phyloP scores from a whole-genome alignment of 805 yeast genomes.

The Candida piceae region DNA sequence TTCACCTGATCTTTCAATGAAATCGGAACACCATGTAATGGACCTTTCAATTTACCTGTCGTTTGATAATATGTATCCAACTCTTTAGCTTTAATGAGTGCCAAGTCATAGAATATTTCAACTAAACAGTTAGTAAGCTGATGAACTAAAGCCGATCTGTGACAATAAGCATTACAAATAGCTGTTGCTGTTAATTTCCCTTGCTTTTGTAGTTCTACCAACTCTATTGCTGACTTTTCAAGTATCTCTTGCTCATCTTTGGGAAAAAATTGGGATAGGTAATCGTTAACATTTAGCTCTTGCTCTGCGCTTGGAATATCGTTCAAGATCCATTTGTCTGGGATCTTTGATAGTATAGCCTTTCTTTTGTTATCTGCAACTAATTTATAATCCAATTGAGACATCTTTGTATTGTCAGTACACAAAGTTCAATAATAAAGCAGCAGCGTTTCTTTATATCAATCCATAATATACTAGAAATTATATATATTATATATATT shows the following conservation, averaged over 20 bases:
- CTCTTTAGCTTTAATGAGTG: conserved; percentile 34
- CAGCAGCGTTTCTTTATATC: too few relatives aligned
- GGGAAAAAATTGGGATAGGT: conserved; percentile 20
- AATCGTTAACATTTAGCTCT: conserved; percentile 20
- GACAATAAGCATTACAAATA: conserved; percentile 37
- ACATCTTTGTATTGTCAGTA: too few relatives aligned
- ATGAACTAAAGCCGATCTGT: conserved; percentile 36
- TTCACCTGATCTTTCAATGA: conserved; percentile 42
- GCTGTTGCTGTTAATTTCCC: conserved; percentile 32
- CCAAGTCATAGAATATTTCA: conserved; percentile 39
- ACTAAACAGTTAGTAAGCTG: conserved; percentile 39
- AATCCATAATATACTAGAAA: too few relatives aligned
- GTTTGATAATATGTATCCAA: conserved; percentile 32
- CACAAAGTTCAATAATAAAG: too few relatives aligned
- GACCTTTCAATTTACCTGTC: conserved; percentile 36
- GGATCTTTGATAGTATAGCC: conserved; percentile 22
- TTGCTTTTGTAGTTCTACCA: conserved; percentile 23
- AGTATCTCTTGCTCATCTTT: conserved; percentile 20
- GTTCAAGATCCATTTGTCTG: conserved; percentile 28
- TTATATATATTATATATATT: too few relatives aligned
- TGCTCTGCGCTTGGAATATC: conserved; percentile 26
- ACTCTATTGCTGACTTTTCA: conserved; percentile 17
- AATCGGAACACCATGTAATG: conserved; percentile 42
- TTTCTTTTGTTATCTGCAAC: conserved; percentile 18
- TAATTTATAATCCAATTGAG: conserved; percentile 16